Base-by-base conservation (phyloP, 257 asterid genomes). In the Solanum clarkiae region DNA sequence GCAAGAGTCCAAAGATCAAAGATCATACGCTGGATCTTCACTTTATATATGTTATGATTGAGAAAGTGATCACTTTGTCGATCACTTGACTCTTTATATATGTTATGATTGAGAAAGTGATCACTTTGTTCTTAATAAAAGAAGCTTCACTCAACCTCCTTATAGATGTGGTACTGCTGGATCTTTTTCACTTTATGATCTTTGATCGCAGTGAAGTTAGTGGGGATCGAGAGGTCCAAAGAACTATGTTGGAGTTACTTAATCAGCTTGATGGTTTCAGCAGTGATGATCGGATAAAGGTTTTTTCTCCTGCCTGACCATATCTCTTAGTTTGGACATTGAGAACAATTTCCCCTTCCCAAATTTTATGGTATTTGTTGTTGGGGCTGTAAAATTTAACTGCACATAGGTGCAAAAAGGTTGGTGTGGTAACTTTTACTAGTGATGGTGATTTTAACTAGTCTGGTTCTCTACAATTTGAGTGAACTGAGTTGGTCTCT, bases 221-320 rank as follows among this genome's bases (percentile, higher is more conserved):
- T 85, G 99, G 99, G 80, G 99, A 95, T 74, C 88, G 97, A 86
- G 99, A 93, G 86, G 99, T 94, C 86, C 98, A 95, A 56, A 82
- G 99, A 65, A 95, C 99, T 82, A 95, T 95, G 99, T 89, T 95
- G 54, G 98, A 95, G 55, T 86, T 95, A 91, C 98, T 95, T 77
- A 95, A 95, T 88, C 99, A 94, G 89, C 97, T 95, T 85, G 99
- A 95, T 88, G 99, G 98, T 81, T 95, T 95, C 84, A 93, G 98
- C 93, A 95, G 97, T 10, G 98, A 95, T 88, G 99, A 95, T 13
- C 82, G 94, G 45, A 95, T 94, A 59, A 95, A 95, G 98, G 98
- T 94, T 77, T 26, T 17, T 59, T 53, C 66, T 85, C 82, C 54
- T 62, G 24, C 24, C 32, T 71, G 36, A 84, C 49, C 47, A 20